Conservation (phyloP, 176 grass and related monocot species). For the Cenchrus americanus region DNA sequence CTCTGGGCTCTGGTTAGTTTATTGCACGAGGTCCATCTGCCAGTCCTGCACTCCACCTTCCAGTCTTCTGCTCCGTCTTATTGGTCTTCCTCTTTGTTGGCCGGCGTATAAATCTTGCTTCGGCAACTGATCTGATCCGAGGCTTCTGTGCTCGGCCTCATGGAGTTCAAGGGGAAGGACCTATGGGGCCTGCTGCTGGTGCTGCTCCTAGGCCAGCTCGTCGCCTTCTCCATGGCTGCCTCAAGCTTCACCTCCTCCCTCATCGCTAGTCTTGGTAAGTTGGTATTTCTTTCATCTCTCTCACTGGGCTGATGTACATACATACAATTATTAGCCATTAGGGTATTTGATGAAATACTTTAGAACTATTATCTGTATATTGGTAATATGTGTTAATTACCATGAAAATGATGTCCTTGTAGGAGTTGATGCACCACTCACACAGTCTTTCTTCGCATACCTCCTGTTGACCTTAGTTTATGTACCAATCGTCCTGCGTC, state of each 20-base stretch:
- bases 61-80: not conserved
- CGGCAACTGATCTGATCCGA: slow-evolving; percentile 13
- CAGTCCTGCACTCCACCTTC: slow-evolving; percentile 31
- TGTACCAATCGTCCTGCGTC: slow-evolving; percentile 55
- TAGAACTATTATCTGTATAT: not conserved
- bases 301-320: not conserved
- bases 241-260: slow-evolving; percentile 74
- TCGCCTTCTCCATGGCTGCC: slow-evolving; percentile 71
- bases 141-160: slow-evolving; percentile 5
- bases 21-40: slow-evolving; percentile 38
- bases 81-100: not conserved
- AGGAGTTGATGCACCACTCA: slow-evolving; percentile 77
- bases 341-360: not conserved
- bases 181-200: slow-evolving; percentile 54
- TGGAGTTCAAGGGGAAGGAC: slow-evolving; percentile 52
- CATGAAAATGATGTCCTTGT: not conserved
- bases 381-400: not conserved
- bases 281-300: not conserved
- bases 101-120: slow-evolving; percentile 23
- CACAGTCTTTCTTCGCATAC: slow-evolving; percentile 80
- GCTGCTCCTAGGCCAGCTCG: slow-evolving; percentile 73
- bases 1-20: not conserved
- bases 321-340: not conserved
- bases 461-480: slow-evolving; percentile 66
- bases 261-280: slow-evolving; percentile 77